A percentile compares a stretch with the other conserved stretches of the same genome.
Evolutionary conservation across 441 rosid species (phyloP).

Genomic region (Melastoma candidum): DNA sequence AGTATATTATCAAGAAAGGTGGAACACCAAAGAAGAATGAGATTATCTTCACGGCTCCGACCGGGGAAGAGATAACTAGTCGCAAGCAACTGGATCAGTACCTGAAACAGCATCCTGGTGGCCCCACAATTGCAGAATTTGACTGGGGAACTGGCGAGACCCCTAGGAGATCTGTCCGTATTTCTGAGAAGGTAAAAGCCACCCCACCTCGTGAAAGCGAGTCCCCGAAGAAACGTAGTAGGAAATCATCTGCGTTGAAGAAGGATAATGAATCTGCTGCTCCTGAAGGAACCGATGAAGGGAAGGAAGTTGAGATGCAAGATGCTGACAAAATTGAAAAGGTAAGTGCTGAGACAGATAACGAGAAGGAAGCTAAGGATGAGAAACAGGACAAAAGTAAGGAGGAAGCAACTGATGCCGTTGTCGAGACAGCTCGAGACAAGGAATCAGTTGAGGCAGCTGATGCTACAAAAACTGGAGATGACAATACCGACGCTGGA

Average conservation of each 20-base stretch:
- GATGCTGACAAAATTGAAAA: conserved; percentile 8
- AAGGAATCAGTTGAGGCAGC: background rate
- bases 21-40: conserved; percentile 11
- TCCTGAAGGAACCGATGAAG: too few relatives aligned
- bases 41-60: conserved; percentile 10
- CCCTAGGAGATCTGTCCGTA: conserved; percentile 12
- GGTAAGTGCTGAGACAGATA: background rate
- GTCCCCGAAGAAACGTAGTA: conserved; percentile 7
- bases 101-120: conserved; percentile 15
- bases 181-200: conserved; percentile 11
- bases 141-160: conserved; percentile 19
- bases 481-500: conserved; percentile 1
- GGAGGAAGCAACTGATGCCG: conserved; percentile 1
- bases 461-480: conserved; percentile 2
- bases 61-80: conserved; percentile 16
- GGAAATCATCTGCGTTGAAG: too few relatives aligned
- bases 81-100: conserved; percentile 12
- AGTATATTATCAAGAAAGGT: conserved; percentile 3
- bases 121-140: conserved; percentile 5
- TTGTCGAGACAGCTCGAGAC: conserved; percentile 2
- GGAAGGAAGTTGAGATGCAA: background rate
- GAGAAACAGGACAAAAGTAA: conserved; percentile 6
- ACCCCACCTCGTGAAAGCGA: conserved; percentile 8
- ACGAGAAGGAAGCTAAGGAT: background rate
- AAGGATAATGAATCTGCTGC: too few relatives aligned